Evolutionary conservation across 2,329 filamentous ascomycete genomes (phyloP), one percentile per base, ranked within the genome.

Genomic region (Colletotrichum karsti): DNA sequence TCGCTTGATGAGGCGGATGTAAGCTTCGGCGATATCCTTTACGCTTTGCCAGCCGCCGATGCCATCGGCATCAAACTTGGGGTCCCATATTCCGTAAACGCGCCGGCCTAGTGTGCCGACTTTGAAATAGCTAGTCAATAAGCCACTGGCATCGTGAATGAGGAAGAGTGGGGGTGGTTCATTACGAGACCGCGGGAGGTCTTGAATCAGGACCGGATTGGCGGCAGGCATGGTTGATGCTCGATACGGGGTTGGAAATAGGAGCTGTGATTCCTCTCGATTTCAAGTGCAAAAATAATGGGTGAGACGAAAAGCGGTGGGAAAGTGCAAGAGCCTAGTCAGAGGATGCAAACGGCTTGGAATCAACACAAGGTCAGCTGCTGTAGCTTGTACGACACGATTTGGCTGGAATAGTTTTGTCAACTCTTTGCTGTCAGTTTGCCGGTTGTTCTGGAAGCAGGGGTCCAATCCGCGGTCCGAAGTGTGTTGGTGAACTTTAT

Each of bases 21-120:
- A 67, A 5, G 63, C 58, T 41, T 67, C 63, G 2, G 63, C 63
- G 7, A 67, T 67, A 1, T 62, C 57, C 5, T 13, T 33, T 5
- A 67, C 50, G 24, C 57, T 67, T 26, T 67, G 63, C 63, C 63
- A 67, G 1, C 63, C 63, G n/a, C 63, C 63, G 7, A 67, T 67
- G 3, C 63, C 58, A 8, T 67, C 58, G 1, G 63, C 50, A 9
- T 67, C 63, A 7, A 67, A 67, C 7, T 67, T 67, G 4, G 63
- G 63, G 13, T 67, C 58, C 63, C 63, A 67, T 26, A 67, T 63
- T 22, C 63, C 63, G 8, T 67, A 67, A 0, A 67, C 63, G 3
- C 35, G 42, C 1, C 63, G 63, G 7, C 41, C 63, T 1, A 67
- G 26, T 0, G 58, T 42, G 30, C 63, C 58, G 10, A 67, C n/a